These are phyloP conservation scores for Chaetomium tenue DNA, from an alignment of 495 filamentous ascomycete species.

Conservation along the genomic window DNA sequence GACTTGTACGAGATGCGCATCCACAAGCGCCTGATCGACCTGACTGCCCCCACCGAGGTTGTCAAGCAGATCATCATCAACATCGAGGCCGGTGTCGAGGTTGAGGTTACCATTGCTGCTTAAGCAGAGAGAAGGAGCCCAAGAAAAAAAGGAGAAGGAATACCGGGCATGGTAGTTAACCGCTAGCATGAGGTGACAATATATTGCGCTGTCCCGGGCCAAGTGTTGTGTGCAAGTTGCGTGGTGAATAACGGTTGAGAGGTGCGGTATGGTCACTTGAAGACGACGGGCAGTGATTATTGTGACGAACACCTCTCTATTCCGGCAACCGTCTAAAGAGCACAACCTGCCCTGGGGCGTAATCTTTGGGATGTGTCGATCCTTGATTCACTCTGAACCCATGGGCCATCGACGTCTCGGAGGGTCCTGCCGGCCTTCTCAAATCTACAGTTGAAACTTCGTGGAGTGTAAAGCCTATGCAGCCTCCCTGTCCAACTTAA, in stretches of 20 bases:
- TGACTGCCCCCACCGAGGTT: conserved; percentile 96
- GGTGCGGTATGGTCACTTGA: not conserved
- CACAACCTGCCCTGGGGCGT: not conserved
- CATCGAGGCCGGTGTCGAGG: conserved; percentile 99
- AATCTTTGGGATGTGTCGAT: not conserved
- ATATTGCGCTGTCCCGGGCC: not conserved
- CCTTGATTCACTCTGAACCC: not conserved
- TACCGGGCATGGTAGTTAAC: not conserved
- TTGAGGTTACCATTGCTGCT: conserved; percentile 99
- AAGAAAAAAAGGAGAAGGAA: conserved; percentile 8
- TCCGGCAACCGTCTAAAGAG: too few relatives aligned
- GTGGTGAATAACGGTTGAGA: not conserved
- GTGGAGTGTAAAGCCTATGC: not conserved
- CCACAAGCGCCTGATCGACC: conserved; percentile 83
- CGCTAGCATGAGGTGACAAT: not conserved
- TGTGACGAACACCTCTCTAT: not conserved
- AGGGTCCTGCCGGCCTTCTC: not conserved
- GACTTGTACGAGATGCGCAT: conserved; percentile 99
- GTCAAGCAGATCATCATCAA: conserved; percentile 99
- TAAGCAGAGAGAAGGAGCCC: conserved; percentile 47
- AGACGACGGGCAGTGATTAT: not conserved
- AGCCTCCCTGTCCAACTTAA: not conserved
- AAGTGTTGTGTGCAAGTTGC: not conserved
- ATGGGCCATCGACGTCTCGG: not conserved
- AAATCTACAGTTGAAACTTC: not conserved